phyloP scores from a whole-genome alignment of 805 yeast species.

The Hemisphaericaspora nanyangensis region DNA sequence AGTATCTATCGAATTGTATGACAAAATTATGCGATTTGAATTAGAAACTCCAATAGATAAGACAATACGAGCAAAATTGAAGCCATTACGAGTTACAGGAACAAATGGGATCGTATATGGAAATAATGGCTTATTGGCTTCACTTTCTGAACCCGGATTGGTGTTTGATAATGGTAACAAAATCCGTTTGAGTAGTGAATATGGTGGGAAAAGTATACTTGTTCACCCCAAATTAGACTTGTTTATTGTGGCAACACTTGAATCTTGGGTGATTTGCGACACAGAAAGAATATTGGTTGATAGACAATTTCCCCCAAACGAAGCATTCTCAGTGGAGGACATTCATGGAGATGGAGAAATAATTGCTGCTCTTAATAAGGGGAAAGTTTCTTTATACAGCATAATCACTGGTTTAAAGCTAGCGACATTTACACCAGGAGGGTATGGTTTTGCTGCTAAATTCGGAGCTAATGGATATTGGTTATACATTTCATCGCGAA shows the following conservation, averaged over 20 bases:
- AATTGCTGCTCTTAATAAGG: slow-evolving; percentile 34
- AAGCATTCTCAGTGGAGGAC: slow-evolving; percentile 11
- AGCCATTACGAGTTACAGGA: neutral
- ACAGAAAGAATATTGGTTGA: slow-evolving; percentile 4
- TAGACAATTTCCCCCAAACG: neutral
- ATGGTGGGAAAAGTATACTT: neutral
- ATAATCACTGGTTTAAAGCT: slow-evolving; percentile 30
- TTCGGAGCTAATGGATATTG: slow-evolving; percentile 69
- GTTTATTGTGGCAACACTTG: slow-evolving; percentile 22
- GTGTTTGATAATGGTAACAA: neutral
- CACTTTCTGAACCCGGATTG: neutral
- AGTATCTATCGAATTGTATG: neutral
- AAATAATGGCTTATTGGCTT: neutral
- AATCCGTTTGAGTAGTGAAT: neutral
- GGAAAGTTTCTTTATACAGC: slow-evolving; percentile 34
- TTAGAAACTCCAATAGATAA: neutral
- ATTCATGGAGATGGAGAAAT: slow-evolving; percentile 50
- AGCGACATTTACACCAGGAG: slow-evolving; percentile 28
- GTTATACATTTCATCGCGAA: slow-evolving; percentile 35
- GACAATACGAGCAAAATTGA: neutral
- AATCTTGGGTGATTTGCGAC: slow-evolving; percentile 17
- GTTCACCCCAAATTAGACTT: slow-evolving; percentile 31
- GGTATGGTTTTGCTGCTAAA: slow-evolving; percentile 29
- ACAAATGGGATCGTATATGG: neutral
- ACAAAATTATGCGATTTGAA: neutral